Evolutionary conservation across 768 basidiomycete genomes (phyloP), one percentile per base, ranked within the genome.

Genomic region (Daedalea quercina): DNA sequence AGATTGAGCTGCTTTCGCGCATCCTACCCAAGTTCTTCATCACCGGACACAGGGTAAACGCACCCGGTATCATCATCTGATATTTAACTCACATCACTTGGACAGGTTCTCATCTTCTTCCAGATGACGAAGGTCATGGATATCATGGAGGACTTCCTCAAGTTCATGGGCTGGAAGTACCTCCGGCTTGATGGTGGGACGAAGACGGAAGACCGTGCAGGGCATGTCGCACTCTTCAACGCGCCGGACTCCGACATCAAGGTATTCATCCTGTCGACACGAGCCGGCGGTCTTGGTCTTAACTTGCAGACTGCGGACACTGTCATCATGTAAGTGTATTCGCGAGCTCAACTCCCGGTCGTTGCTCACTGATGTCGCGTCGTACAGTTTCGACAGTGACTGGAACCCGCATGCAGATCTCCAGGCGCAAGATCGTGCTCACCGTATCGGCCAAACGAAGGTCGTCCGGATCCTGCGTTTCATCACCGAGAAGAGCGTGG

Each of bases 101-200:
- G 44, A 0, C 57, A 93, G 89, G 91, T 95, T 44, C 82, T 99
- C 52, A 97, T 99, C 61, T 98, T 99, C 82, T 98, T 98, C 85
- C 96, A 99, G 71, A 97, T 98, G 96, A 97, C 94, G 15, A 90
- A 93, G 64, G 92, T 97, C 61, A 96, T 98, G 94, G 91, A 95
- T 57, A 94, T 96, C 66, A 92, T 95, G 83, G 91, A 92, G 62
- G 94, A 97, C 63, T 97, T 94, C 63, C 70, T 96, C 63, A 90
- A 87, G 66, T 85, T 85, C 78, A 82, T 85, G 80, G 79, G 80
- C 3, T 91, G 81, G 80, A 86, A 89, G 60, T 86, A 90, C 67
- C 83, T 95, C 48, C 89, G 94, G 60, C 76, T 97, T n/a, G 94
- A 97, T 68, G 94, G 94, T 76, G 86, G 90, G 12, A 97, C 94